These are phyloP conservation scores for Diplodia intermedia DNA, from an alignment of 2,329 filamentous ascomycete genomes.

Conservation along the genomic window DNA sequence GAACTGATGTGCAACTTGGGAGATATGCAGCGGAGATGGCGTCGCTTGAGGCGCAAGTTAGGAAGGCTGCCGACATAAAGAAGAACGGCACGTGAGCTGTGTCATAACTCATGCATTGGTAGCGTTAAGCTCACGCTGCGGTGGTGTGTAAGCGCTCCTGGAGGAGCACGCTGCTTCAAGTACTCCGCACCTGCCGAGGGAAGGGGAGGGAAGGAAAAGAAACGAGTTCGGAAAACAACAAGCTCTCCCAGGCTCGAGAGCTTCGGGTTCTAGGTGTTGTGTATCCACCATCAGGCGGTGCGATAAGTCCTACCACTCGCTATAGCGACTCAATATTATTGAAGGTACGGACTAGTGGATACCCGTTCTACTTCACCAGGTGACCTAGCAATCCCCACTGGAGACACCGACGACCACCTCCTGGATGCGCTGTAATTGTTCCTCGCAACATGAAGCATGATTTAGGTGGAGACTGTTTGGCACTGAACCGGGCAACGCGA, in stretches of 20 bases:
- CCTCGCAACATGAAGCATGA: not conserved
- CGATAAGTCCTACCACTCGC: not conserved
- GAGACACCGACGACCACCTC: not conserved
- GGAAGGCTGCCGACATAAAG: not conserved
- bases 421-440: not conserved
- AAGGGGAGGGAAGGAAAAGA: not conserved
- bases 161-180: not conserved
- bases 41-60: slow-evolving; percentile 26
- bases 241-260: not conserved
- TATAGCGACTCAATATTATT: not conserved
- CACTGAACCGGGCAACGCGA: not conserved
- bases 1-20: slow-evolving; percentile 13
- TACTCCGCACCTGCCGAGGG: not conserved
- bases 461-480: not conserved
- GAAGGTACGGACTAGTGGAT: not conserved
- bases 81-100: slow-evolving; percentile 1
- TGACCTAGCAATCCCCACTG: not conserved
- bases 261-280: not conserved
- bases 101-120: not conserved
- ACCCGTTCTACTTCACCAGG: not conserved
- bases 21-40: slow-evolving; percentile 21
- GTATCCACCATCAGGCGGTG: not conserved
- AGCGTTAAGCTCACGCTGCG: not conserved
- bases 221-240: not conserved
- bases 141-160: not conserved